Percentiles rank a stretch among this genome's conserved stretches.
phyloP scores from a whole-genome alignment of 2,329 filamentous ascomycete genomes.

The Fusarium mangiferae region DNA sequence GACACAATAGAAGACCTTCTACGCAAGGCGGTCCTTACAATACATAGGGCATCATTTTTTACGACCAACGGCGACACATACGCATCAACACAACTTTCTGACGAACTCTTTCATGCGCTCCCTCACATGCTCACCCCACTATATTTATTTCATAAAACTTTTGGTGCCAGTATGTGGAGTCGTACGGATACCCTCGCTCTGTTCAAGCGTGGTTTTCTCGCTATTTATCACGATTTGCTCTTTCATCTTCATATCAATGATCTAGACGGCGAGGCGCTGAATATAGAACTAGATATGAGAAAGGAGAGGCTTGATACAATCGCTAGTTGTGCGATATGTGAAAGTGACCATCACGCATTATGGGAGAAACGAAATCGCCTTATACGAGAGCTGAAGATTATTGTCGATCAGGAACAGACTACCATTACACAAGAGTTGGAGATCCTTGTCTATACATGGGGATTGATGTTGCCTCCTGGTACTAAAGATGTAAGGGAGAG shows the following conservation, averaged over 20 bases:
- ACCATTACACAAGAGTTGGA: background rate
- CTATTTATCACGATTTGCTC: too few species aligned
- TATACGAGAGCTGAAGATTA: too few species aligned
- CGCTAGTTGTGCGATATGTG: too few species aligned
- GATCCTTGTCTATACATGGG: background rate
- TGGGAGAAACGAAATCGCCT: too few species aligned
- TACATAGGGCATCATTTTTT: background rate
- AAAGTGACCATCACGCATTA: background rate
- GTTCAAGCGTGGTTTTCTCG: background rate
- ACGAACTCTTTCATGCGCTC: too few species aligned
- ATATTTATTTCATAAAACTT: background rate
- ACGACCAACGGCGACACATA: background rate
- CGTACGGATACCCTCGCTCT: background rate
- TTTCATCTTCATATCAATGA: too few species aligned
- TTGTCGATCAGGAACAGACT: background rate
- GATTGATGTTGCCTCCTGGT: background rate
- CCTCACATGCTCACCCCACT: background rate
- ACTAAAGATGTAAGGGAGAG: background rate
- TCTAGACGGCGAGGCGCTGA: too few species aligned
- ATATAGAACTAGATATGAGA: too few species aligned
- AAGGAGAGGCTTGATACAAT: too few species aligned
- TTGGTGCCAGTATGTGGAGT: background rate
- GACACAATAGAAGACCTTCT: background rate
- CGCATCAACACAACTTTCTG: background rate
- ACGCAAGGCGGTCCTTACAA: background rate